Evolutionary conservation across 1,284 basidiomycete genomes (phyloP), one percentile per base, ranked within the genome.

Genomic region (Ceraceosorus guamensis): DNA sequence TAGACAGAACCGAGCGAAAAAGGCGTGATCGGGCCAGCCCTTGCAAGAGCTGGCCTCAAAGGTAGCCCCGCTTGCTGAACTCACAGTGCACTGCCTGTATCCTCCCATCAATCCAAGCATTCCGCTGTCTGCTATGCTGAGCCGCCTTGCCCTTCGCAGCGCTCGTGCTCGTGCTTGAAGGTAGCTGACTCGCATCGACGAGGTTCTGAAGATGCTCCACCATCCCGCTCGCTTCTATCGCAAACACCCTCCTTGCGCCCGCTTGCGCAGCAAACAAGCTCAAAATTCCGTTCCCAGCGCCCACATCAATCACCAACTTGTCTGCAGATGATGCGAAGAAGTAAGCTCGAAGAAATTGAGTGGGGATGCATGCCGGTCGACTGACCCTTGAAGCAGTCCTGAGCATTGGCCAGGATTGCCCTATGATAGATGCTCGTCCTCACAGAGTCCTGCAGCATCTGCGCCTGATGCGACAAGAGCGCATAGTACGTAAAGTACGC

Each of bases 241-340:
- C 79, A 37, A 78, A 78, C n/a, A 81, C 79, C 39, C 78, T 75
- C 46, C 68, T 70, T 0, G 80, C 80, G 10, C 80, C 80, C 2
- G 80, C 79, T 67, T 80, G 69, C 10, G 78, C 78, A 11, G 79
- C 73, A 65, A 81, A 79, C 69, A 77, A 80, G 13, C 79, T 79
- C 51, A 81, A 65, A 52, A 81, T 80, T 5, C 80, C 80, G n/a
- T 78, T 79, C 10, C 80, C 80, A 1, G 80, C 80, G 34, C 80
- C 80, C 18, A 81, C 76, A 53, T 81, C 80, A 45, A 78, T 65
- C 6, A 79, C 78, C 48, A 39, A 16, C 37, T 52, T 48, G 11
- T 16, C 44, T 47, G n/a, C 13, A 49, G 18, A 47, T 39, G 33
- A 49, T 39, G 16, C 6, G 43, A 24, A 24, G 8, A 34, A 50